A percentile compares a stretch with the other conserved stretches of the same genome.
Evolutionary conservation across 768 basidiomycete genomes (phyloP).

Genomic region (Mycena alexandri): DNA sequence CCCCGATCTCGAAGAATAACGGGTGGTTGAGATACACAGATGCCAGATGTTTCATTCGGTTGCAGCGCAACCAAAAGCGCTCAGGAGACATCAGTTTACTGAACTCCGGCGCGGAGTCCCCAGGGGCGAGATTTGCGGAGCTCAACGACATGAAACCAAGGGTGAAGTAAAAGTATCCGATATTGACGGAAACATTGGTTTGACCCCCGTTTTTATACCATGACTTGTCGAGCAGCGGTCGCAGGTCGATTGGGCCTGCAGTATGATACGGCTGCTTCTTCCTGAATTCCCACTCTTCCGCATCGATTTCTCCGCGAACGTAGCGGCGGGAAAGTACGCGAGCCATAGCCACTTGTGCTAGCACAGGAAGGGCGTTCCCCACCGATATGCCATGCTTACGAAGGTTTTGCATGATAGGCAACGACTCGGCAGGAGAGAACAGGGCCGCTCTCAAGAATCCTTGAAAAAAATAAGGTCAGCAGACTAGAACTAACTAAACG

Average conservation of each 20-base stretch:
- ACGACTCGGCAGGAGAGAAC: constrained; percentile 13
- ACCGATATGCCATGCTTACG: constrained; percentile 60
- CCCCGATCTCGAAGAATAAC: constrained; percentile 58
- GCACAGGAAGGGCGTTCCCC: constrained; percentile 61
- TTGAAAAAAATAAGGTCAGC: constrained; percentile 1
- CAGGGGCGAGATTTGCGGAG: constrained; percentile 45
- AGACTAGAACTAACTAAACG: background rate
- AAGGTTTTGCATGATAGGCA: constrained; percentile 46
- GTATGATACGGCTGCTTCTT: constrained; percentile 62
- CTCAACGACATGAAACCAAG: constrained; percentile 64
- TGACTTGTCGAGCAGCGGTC: constrained; percentile 60
- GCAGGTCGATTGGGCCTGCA: constrained; percentile 63
- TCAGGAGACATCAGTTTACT: constrained; percentile 56
- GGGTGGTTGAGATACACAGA: constrained; percentile 55
- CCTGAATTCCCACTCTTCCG: constrained; percentile 66
- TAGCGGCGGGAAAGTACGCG: constrained; percentile 63
- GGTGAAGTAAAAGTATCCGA: constrained; percentile 57
- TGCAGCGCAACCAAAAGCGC: constrained; percentile 62
- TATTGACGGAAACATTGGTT: constrained; percentile 56
- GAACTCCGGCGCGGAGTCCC: constrained; percentile 55
- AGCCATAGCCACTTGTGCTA: constrained; percentile 66
- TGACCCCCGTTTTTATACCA: constrained; percentile 63
- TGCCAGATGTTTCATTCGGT: constrained; percentile 52
- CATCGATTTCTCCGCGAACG: constrained; percentile 59
- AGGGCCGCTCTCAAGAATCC: background rate